Evolutionary conservation across 805 yeast species (phyloP).

Genomic region (Saccharomyces cerevisiae): DNA sequence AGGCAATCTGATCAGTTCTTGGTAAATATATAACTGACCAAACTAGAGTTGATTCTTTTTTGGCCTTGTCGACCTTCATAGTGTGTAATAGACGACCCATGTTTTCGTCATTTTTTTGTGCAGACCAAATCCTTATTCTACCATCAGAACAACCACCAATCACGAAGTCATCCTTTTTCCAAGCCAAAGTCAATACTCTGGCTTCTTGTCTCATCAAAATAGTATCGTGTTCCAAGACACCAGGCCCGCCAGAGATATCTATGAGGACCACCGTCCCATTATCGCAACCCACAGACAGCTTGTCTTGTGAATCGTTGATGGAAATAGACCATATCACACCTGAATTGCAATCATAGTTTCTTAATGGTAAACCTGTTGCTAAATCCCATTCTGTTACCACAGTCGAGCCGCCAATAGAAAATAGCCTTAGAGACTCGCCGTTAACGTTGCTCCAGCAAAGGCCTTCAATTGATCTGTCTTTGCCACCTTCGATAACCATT

Average conservation of each 20-base stretch:
- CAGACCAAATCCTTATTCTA: slow-evolving; percentile 73
- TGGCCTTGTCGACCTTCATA: slow-evolving; percentile 86
- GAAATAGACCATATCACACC: slow-evolving; percentile 90
- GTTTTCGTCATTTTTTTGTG: slow-evolving; percentile 29
- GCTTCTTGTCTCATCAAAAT: slow-evolving; percentile 78
- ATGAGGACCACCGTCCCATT: slow-evolving; percentile 83
- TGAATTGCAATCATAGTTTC: slow-evolving; percentile 80
- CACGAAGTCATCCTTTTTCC: slow-evolving; percentile 57
- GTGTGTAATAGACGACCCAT: slow-evolving; percentile 70
- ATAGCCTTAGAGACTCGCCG: slow-evolving; percentile 56
- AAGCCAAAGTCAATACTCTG: slow-evolving; percentile 68
- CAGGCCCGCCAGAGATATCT: slow-evolving; percentile 82
- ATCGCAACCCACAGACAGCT: slow-evolving; percentile 87
- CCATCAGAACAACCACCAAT: slow-evolving; percentile 97
- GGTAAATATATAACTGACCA: slow-evolving; percentile 75
- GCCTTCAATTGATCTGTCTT: slow-evolving; percentile 82
- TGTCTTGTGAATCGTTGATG: slow-evolving; percentile 49
- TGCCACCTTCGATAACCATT: slow-evolving; percentile 62
- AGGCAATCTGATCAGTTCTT: slow-evolving; percentile 63
- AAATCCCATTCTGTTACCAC: slow-evolving; percentile 89
- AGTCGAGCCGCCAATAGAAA: slow-evolving; percentile 92
- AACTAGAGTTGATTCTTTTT: slow-evolving; percentile 77
- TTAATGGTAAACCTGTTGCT: slow-evolving; percentile 57
- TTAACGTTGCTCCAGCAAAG: slow-evolving; percentile 62
- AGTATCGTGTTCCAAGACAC: slow-evolving; percentile 64